Evolutionary conservation across 2,329 filamentous ascomycete species (phyloP).

Genomic region (Fusarium sp.): DNA sequence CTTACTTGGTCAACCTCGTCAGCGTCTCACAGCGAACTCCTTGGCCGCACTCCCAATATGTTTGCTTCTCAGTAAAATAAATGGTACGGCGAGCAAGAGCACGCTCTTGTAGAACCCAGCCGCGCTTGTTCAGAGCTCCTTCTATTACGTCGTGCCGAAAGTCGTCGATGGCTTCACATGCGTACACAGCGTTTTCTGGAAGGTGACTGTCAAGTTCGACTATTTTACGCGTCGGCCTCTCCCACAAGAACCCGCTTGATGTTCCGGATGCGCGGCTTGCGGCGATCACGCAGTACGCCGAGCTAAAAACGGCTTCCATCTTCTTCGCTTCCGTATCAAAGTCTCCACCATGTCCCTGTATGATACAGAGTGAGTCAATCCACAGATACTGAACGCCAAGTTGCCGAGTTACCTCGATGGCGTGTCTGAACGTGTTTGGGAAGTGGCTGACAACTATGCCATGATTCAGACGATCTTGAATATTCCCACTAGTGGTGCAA

Average conservation of each 20-base stretch:
- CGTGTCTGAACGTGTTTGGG: slow-evolving; percentile 7
- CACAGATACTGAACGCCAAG: slow-evolving; percentile 20
- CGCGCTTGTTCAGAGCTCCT: slow-evolving; percentile 18
- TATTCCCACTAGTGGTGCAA: slow-evolving; percentile 20
- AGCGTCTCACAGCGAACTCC: slow-evolving; percentile 38
- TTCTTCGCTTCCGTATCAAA: slow-evolving; percentile 9
- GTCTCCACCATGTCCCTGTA: slow-evolving; percentile 10
- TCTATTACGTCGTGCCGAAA: slow-evolving; percentile 34
- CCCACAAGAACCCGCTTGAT: slow-evolving; percentile 17
- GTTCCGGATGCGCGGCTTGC: slow-evolving; percentile 15
- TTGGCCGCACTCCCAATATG: slow-evolving; percentile 40
- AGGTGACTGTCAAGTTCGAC: slow-evolving; percentile 6
- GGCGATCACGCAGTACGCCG: slow-evolving; percentile 10
- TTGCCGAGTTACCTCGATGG: slow-evolving; percentile 1
- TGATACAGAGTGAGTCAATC: slow-evolving; percentile 30
- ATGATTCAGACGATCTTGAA: not conserved
- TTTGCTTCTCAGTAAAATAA: slow-evolving; percentile 36
- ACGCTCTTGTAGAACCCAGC: slow-evolving; percentile 26
- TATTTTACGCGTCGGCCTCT: slow-evolving; percentile 6
- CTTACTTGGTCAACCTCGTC: slow-evolving; percentile 34
- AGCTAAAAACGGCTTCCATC: slow-evolving; percentile 14
- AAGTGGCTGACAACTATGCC: slow-evolving; percentile 7
- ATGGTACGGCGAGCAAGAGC: slow-evolving; percentile 38
- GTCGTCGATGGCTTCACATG: slow-evolving; percentile 34
- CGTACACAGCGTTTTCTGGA: not conserved